Base-by-base conservation (phyloP, 1,139 yeast species). In the Lodderomyces elongisporus region DNA sequence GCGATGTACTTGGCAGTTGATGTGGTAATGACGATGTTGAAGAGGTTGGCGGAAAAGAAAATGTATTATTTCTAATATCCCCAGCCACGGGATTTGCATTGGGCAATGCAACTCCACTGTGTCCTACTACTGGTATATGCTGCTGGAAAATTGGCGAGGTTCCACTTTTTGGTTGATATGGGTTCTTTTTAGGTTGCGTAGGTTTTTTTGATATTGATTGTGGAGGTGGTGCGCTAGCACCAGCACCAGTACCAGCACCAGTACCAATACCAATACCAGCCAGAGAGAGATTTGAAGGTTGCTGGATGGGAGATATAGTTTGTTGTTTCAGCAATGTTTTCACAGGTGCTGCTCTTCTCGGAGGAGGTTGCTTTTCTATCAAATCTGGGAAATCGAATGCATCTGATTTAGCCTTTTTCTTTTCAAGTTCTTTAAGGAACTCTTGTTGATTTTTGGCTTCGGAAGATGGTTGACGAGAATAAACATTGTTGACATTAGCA, bases 361-460 rank as follows among this genome's bases (percentile, higher is more conserved):
- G 61, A 4, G 66, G 55, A 28, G 53, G 52, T 10, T 48, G 50
- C 13, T 51, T 48, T 28, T 45, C 46, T 4, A 64, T 62, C 32
- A 54, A 42, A 3, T 50, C 44, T 1, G 95, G 95, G 46, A 85
- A 78, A 51, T 85, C 95, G 49, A 84, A 85, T 1, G 87, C 85
- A 57, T 80, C 85, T 13, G 79, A 72, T 47, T 76, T 79, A 47
- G 71, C 70, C 51, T 79, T 78, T 16, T 65, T 65, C 16, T 56
- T 56, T 29, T 64, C 67, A 12, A 75, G 51, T 34, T 60, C 60
- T 36, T 55, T 42, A 38, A 30, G 35, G 31, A 43, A 47, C 6
- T 46, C 44, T 14, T 28, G 17, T 13, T 33, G 17, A 17, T 30
- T 27, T 4, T 29, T 20, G 22, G 22, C 22, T 7, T 18, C 10